Base-by-base conservation (phyloP, 768 basidiomycete genomes). In the Boletus patriciae region DNA sequence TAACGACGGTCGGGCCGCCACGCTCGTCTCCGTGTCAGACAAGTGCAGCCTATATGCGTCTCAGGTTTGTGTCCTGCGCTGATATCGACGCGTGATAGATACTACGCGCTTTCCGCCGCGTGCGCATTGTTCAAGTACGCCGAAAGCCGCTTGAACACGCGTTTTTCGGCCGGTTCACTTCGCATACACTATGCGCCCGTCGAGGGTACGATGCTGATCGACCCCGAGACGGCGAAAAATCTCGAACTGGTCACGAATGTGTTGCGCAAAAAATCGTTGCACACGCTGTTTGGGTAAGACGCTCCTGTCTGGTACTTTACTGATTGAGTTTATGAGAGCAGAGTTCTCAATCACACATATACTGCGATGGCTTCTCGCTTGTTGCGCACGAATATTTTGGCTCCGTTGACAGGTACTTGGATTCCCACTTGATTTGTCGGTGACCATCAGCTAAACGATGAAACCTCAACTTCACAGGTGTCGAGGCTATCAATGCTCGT, bases 201-300 rank as follows among this genome's bases (percentile, higher is more conserved):
- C 0, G 91, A 95, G 68, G 95, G 95, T 0, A 95, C 92, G 0
- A 91, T 98, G 89, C 82, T 97, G 81, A 89, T 99, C 60, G 97
- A 98, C 66, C 80, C 86, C 0, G 94, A 94, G 58, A 94, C 90
- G 0, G 91, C 86, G 3, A 82, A 83, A 41, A 94, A 96, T 68
- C 80, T 99, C 7, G 97, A 99, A 67, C 78, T 99, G 2, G 88
- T 96, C 16, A 83, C 78, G 10, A 98, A 95, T 67, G 80, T 85
- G 65, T 68, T 83, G 6, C 75, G 74, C 45, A 85, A 82, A 62
- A 91, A 84, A 69, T 87, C 85, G 0, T 66, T 76, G 2, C 85
- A 92, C 70, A 92, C 91, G 0, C 75, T 97, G 0, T 90, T 90
- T 73, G 87, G 91, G 94, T 92, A 67, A 45, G 57, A 15, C 10